Percentiles rank a stretch among this genome's conserved stretches.
Evolutionary conservation across 2,329 filamentous ascomycete genomes (phyloP).

Genomic region (Alternaria sp.): DNA sequence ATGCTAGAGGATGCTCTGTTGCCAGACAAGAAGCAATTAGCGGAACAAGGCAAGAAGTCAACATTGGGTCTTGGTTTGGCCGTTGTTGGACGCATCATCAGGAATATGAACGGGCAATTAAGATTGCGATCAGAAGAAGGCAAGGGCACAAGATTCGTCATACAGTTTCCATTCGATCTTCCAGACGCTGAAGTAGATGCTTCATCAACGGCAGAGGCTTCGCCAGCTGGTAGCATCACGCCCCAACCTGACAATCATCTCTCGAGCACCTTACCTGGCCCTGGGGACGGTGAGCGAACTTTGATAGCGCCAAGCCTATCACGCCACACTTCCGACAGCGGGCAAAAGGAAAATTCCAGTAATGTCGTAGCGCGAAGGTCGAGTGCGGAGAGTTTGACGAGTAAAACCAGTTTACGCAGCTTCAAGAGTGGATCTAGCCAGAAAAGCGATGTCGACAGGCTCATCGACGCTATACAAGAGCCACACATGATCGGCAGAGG

Average conservation of each 20-base stretch:
- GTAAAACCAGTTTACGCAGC: constrained; percentile 60
- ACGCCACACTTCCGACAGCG: constrained; percentile 32
- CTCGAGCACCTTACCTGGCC: constrained; percentile 1
- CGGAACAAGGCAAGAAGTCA: constrained; percentile 49
- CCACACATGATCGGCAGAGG: constrained; percentile 54
- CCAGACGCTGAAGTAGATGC: constrained; percentile 54
- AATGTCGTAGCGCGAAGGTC: constrained; percentile 27
- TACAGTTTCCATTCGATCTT: constrained; percentile 78
- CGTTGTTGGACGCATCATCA: constrained; percentile 82
- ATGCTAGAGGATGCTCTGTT: constrained; percentile 45
- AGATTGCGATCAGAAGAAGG: constrained; percentile 83
- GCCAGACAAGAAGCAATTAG: constrained; percentile 44
- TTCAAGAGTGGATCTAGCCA: constrained; percentile 58
- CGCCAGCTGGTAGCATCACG: constrained; percentile 36
- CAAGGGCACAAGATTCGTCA: constrained; percentile 81
- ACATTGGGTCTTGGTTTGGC: constrained; percentile 84
- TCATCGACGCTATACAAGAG: constrained; percentile 76
- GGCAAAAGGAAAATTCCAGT: background rate
- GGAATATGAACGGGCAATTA: constrained; percentile 90
- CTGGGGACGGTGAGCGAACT: constrained; percentile 64
- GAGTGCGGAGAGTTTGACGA: constrained; percentile 59
- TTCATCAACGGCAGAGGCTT: background rate
- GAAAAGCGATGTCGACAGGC: constrained; percentile 71
- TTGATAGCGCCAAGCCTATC: constrained; percentile 59
- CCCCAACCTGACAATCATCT: constrained; percentile 25